Evolutionary conservation across 2,329 filamentous ascomycete genomes (phyloP).

Genomic region (Diaporthe citriasiana): DNA sequence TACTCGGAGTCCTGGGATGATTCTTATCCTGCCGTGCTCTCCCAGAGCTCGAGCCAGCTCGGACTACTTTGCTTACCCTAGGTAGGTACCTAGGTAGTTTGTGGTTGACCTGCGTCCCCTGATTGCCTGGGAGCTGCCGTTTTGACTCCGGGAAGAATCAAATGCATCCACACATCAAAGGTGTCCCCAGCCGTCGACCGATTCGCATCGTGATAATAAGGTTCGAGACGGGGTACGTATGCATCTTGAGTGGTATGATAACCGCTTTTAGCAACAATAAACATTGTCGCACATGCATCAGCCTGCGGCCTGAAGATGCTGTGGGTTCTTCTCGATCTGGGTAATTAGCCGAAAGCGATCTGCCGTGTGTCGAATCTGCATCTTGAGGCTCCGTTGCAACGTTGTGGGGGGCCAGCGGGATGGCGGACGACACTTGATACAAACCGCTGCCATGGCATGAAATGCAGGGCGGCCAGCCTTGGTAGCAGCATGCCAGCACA

Average conservation of each 20-base stretch:
- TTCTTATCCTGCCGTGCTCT: neutral
- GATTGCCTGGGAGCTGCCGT: neutral
- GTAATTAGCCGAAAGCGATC: slow-evolving; percentile 33
- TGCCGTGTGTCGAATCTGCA: slow-evolving; percentile 28
- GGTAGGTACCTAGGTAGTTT: too few relatives aligned
- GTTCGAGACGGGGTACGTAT: neutral
- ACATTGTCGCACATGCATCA: slow-evolving; percentile 11
- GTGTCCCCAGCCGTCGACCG: neutral
- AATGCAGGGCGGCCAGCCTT: slow-evolving; percentile 21
- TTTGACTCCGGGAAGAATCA: neutral
- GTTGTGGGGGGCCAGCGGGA: slow-evolving; percentile 6
- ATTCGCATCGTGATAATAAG: neutral
- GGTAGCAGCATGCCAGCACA: neutral
- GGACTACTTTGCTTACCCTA: too few relatives aligned
- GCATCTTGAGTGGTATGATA: neutral
- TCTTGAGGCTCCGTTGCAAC: slow-evolving; percentile 25
- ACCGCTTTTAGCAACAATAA: neutral
- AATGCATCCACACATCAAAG: neutral
- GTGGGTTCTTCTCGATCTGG: slow-evolving; percentile 17
- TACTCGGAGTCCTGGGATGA: too few relatives aligned
- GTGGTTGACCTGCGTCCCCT: too few relatives aligned
- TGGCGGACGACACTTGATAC: slow-evolving; percentile 13
- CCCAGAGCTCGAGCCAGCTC: neutral
- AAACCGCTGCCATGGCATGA: slow-evolving; percentile 16
- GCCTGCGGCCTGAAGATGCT: neutral